Base-by-base conservation (phyloP, 2,329 filamentous ascomycete genomes). In the Epichloe typhina region DNA sequence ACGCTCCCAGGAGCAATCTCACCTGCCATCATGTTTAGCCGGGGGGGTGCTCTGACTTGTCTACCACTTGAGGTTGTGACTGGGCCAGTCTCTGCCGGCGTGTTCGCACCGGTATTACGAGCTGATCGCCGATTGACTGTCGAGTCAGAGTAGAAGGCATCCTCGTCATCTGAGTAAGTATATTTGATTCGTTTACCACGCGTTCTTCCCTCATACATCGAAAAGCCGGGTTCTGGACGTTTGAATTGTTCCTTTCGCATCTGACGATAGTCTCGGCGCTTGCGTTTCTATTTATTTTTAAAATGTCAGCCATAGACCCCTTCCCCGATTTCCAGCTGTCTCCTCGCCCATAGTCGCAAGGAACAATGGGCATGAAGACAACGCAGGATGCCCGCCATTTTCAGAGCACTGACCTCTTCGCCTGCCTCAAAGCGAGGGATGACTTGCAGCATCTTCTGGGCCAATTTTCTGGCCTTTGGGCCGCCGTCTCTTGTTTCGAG, bases 141-240 rank as follows among this genome's bases (percentile, higher is more conserved):
- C 37, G 82, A 83, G 61, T 83, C 79, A n/a, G 79, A 79, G 51
- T 74, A 77, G 48, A 81, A 80, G 15, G 83, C 80, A 37, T 84
- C 84, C 57, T 94, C 88, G 23, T 94, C 88, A 49, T 96, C 90
- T 0, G 89, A 94, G 63, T 87, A 98, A 0, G 88, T 98, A 63
- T 98, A 98, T 67, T 90, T 94, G 70, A 95, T 86, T 54, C 91
- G 86, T 73, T 98, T 97, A 51, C 93, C 93, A 53, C 93, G 82
- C 5, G 94, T 98, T 49, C 93, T 87, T 47, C 93, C 93, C 70
- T 98, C 93, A 65, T 98, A 98, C 52, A 95, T 74, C 1, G 90
- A 96, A 64, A 91, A 94, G 4, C 89, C 89, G 9, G 86, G 84
- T 59, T 95, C 90, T 5, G 89, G 88, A 5, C 89, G 81, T 57